Base-by-base conservation (phyloP, 1,284 basidiomycete genomes). In the Fomitopsis pinicola region DNA sequence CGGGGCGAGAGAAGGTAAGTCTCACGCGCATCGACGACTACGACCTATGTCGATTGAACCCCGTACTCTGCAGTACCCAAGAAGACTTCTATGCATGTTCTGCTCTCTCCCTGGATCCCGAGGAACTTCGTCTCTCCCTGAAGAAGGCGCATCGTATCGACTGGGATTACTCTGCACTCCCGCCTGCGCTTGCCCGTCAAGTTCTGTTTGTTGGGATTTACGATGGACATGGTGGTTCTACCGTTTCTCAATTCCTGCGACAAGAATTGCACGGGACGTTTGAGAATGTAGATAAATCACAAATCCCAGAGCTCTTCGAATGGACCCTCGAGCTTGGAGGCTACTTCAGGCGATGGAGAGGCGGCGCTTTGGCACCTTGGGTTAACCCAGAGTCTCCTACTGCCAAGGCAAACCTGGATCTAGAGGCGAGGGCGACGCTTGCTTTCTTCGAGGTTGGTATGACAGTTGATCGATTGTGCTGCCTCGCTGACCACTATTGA, bases 181-280 rank as follows among this genome's bases (percentile, higher is more conserved):
- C 81, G n/a, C 80, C 86, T 48, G 72, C 79, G 0, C 76, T 91
- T 42, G 80, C 88, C 5, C 76, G 84, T n/a, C 93, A 96, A 73
- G 89, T 89, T 5, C 81, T 92, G 3, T 94, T 91, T 67, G 86
- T 94, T 46, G 94, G 93, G 17, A 89, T 97, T 60, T 97, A 93
- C 73, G 94, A 96, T 63, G 94, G 94, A 6, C 72, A 75, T 60
- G 72, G 73, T 4, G 69, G 69, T 19, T 76, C 76, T 15, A 76
- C 76, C 5, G 76, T 76, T 22, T 76, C 76, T 0, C 73, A 76
- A 54, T 77, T 73, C 66, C 80, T 95, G n/a, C 85, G 88, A 28
- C 86, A 92, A 66, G 87, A 95, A 68, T 77, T 97, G 7, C 91
- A 94, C 64, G 83, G 84, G 1, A 76, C 93, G 36, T 87, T 96